These are phyloP conservation scores for Tolypocladium capitatum DNA, from an alignment of 2,329 filamentous ascomycete species.

Conservation along the genomic window DNA sequence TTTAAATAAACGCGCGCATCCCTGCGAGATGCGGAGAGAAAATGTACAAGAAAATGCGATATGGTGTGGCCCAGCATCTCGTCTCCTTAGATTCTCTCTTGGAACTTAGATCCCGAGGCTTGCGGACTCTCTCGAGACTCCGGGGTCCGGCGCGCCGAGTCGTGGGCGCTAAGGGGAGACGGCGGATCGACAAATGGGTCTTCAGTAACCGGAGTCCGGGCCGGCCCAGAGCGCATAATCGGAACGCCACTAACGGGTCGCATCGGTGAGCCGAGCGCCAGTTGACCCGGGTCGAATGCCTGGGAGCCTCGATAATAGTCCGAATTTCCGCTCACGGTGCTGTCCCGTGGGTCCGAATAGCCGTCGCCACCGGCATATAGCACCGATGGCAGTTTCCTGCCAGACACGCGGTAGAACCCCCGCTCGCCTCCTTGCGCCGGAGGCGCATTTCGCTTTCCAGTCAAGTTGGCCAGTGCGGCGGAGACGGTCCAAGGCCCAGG, in stretches of 20 bases:
- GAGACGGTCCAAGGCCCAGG: constrained; percentile 28
- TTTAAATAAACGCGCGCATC: not conserved
- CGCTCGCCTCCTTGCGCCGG: constrained; percentile 27
- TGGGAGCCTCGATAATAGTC: constrained; percentile 41
- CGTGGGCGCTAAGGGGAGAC: constrained; percentile 13
- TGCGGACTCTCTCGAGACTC: constrained; percentile 20
- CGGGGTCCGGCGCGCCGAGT: constrained; percentile 22
- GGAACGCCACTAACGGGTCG: constrained; percentile 46
- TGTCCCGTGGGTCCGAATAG: constrained; percentile 37
- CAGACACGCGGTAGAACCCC: constrained; percentile 53
- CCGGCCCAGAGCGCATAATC: constrained; percentile 53
- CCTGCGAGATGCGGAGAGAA: not conserved
- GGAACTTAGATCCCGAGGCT: constrained; percentile 25
- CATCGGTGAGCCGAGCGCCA: constrained; percentile 45
- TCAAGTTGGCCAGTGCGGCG: constrained; percentile 32
- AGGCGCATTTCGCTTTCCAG: constrained; percentile 24
- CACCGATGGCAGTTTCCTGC: constrained; percentile 50
- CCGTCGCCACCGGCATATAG: constrained; percentile 50
- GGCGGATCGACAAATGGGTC: constrained; percentile 29
- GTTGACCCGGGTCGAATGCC: constrained; percentile 27
- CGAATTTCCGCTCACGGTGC: constrained; percentile 34
- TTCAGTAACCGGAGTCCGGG: constrained; percentile 46
- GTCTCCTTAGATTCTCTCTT: constrained; percentile 23
- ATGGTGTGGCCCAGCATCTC: not conserved
- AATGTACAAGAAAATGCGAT: not conserved